Base-by-base conservation (phyloP, 2,329 filamentous ascomycete genomes). In the Pestalotiopsis fici region DNA sequence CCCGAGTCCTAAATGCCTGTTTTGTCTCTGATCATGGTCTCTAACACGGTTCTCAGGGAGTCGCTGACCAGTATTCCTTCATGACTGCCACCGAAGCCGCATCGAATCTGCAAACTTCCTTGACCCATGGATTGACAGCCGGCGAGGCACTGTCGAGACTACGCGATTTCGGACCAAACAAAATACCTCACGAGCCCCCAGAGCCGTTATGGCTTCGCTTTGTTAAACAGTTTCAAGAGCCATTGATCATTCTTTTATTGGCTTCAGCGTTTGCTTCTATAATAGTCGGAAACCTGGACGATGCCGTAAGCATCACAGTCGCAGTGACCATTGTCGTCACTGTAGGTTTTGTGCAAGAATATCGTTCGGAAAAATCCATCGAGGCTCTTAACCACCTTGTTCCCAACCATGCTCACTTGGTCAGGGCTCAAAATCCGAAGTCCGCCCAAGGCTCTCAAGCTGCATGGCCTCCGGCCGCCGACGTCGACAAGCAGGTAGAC, bases 261-360 rank as follows among this genome's bases (percentile, higher is more conserved):
- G 92, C 90, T 6, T 98, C 96, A 3, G 95, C 96, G 0, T 91
- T 87, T 21, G 91, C 97, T 50, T 98, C 95, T 0, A 88, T 98
- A 61, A 80, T 98, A 56, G 91, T 99, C 79, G 94, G 95, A 64
- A 99, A 99, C 76, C 90, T 91, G 76, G 95, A 98, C 74, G 97
- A 99, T 82, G 95, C 95, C 5, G 83, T 99, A 74, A 98, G 95
- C 79, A 99, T 99, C 76, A 93, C 95, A 0, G 90, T 97, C 37
- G 96, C 96, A 2, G 96, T 99, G 25, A 97, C 95, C 28, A 99
- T 99, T 73, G 96, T 99, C 5, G 95, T 99, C 27, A 92, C 92
- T 0, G 96, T 99, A 55, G 96, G 95, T 2, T 99, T 99, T 74
- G 90, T 98, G 64, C 96, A 99, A 78, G 96, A 99, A 81, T 99